Percentiles rank a stretch among this genome's conserved stretches.
phyloP scores from a whole-genome alignment of 768 basidiomycete genomes.

The Macrolepiota albuminosa region DNA sequence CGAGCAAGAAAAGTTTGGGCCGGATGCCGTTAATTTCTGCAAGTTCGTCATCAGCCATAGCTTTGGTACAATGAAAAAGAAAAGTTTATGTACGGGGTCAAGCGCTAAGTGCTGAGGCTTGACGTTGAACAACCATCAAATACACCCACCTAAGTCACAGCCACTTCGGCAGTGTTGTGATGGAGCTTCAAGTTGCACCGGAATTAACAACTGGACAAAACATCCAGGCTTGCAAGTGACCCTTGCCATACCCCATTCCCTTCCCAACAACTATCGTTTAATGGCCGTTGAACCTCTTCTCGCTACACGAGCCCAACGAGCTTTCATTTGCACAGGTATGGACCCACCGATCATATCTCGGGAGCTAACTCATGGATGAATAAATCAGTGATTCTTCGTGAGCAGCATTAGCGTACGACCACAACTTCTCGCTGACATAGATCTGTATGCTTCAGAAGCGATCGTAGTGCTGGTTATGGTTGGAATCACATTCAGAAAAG shows the following conservation, averaged over 20 bases:
- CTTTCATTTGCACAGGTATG: conserved; percentile 70
- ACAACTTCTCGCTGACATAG: not conserved
- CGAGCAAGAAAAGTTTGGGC: conserved; percentile 40
- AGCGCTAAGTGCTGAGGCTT: not conserved
- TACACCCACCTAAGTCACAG: not conserved
- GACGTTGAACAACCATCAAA: not conserved
- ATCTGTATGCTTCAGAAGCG: conserved; percentile 49
- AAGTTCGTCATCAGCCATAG: conserved; percentile 37
- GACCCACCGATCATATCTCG: conserved; percentile 2
- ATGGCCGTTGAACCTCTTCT: conserved; percentile 75
- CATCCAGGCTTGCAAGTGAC: not conserved
- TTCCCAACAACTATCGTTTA: not conserved
- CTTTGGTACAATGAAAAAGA: not conserved
- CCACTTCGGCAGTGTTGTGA: not conserved
- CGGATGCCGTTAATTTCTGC: conserved; percentile 47
- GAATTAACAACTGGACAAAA: not conserved
- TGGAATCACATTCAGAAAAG: conserved; percentile 62
- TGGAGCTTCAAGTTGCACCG: not conserved
- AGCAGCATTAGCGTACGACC: conserved; percentile 25
- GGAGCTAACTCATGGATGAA: conserved; percentile 7
- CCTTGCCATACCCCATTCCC: not conserved
- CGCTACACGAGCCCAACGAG: conserved; percentile 66
- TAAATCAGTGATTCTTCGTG: conserved; percentile 51
- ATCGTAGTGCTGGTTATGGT: conserved; percentile 73
- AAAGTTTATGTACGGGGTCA: not conserved